A percentile compares a stretch with the other conserved stretches of the same genome.
Conservation (phyloP, 495 filamentous ascomycete genomes). For the Daldinia childiae region DNA sequence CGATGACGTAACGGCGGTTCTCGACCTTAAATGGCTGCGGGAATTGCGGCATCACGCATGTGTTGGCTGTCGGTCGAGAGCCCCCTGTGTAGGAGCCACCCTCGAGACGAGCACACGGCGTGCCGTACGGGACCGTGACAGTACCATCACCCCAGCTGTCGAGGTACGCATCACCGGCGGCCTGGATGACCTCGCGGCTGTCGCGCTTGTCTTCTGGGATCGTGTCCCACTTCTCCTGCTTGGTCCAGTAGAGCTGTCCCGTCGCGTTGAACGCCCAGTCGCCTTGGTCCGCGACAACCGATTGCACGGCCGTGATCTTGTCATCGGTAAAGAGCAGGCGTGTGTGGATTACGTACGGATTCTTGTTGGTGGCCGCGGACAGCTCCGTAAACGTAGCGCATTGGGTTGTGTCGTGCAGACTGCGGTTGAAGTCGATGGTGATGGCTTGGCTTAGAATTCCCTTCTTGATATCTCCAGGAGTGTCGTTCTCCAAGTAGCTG, state of each 20-base stretch:
- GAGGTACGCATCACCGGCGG: conserved; percentile 59
- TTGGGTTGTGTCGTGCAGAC: conserved; percentile 50
- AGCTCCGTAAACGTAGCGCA: conserved; percentile 57
- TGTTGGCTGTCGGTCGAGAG: conserved; percentile 45
- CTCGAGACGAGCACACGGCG: conserved; percentile 59
- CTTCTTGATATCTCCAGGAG: conserved; percentile 33
- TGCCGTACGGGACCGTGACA: conserved; percentile 56
- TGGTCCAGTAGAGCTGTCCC: conserved; percentile 48
- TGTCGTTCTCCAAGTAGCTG: conserved; percentile 48
- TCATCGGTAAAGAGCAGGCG: conserved; percentile 46
- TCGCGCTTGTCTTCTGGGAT: conserved; percentile 52
- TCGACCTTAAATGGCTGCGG: conserved; percentile 46
- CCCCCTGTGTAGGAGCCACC: conserved; percentile 55
- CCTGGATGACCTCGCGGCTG: conserved; percentile 52
- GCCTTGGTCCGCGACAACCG: conserved; percentile 49
- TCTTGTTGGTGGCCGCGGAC: conserved; percentile 46
- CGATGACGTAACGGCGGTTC: conserved; percentile 55
- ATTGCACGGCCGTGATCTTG: conserved; percentile 48
- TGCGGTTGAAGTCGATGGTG: conserved; percentile 53
- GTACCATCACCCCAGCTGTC: conserved; percentile 54
- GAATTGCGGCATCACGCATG: conserved; percentile 51
- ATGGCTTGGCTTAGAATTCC: conserved; percentile 49
- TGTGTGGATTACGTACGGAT: conserved; percentile 53
- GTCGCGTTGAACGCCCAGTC: conserved; percentile 55
- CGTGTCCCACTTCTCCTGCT: conserved; percentile 52